A percentile compares a stretch with the other conserved stretches of the same genome.
Evolutionary conservation across 2,329 filamentous ascomycete species (phyloP).

Genomic region (Ploettnerulaceae sp.): DNA sequence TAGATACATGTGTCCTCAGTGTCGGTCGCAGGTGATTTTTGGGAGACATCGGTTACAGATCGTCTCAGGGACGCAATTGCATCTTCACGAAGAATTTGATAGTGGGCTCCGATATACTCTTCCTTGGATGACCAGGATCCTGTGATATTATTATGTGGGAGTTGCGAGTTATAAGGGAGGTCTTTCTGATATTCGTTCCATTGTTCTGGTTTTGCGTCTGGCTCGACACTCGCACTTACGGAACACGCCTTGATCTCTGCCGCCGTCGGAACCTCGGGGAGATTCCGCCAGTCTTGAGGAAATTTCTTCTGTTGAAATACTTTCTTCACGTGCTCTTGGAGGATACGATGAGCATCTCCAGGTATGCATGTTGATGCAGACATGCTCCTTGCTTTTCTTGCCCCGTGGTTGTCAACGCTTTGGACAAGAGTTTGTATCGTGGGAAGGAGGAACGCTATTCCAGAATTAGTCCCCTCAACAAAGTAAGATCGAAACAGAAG

Average conservation of each 20-base stretch:
- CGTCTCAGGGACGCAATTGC: slow-evolving; percentile 63
- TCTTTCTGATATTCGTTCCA: slow-evolving; percentile 26
- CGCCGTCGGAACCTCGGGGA: slow-evolving; percentile 51
- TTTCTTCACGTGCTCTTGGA: slow-evolving; percentile 11
- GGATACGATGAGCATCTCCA: slow-evolving; percentile 2
- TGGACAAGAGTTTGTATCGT: too few relatives aligned
- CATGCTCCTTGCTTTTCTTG: too few relatives aligned
- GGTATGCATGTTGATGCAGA: too few relatives aligned
- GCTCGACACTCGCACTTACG: neutral
- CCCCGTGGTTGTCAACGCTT: too few relatives aligned
- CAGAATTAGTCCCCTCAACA: too few relatives aligned
- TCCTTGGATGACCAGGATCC: slow-evolving; percentile 56
- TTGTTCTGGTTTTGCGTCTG: slow-evolving; percentile 13
- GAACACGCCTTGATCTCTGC: slow-evolving; percentile 44
- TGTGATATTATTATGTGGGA: slow-evolving; percentile 50
- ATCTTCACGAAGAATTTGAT: slow-evolving; percentile 72
- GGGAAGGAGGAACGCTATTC: too few relatives aligned
- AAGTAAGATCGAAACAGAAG: too few relatives aligned
- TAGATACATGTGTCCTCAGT: slow-evolving; percentile 58
- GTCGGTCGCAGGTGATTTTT: slow-evolving; percentile 53
- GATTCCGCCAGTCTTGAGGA: slow-evolving; percentile 33
- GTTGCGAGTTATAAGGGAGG: slow-evolving; percentile 15
- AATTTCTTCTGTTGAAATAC: slow-evolving; percentile 6
- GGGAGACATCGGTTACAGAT: slow-evolving; percentile 54
- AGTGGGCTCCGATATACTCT: slow-evolving; percentile 68